A percentile compares a stretch with the other conserved stretches of the same genome.
Conservation (phyloP, 176 grass and related monocot genomes). For the Carex parvula region DNA sequence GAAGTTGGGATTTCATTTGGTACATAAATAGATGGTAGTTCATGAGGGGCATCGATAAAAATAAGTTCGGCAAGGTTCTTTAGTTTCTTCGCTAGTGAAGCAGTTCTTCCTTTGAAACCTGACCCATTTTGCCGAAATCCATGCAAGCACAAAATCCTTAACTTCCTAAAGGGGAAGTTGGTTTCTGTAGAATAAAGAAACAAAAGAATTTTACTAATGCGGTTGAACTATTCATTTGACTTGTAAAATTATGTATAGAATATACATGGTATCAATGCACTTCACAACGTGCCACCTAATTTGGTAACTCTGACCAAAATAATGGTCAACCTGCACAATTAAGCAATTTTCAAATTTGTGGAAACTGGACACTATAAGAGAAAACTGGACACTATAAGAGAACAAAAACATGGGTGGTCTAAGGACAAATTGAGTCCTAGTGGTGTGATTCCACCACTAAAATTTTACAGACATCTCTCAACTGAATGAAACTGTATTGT, state of each 20-base stretch:
- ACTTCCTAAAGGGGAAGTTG: constrained; percentile 35
- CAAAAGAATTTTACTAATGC: neutral
- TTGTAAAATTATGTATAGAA: neutral
- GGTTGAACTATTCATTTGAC: neutral
- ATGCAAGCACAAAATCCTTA: constrained; percentile 90
- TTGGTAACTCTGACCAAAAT: neutral
- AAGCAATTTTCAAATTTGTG: no score
- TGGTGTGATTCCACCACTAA: neutral
- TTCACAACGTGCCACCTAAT: neutral
- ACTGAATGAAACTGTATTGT: neutral
- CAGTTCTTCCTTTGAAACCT: constrained; percentile 88
- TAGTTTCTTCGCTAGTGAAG: constrained; percentile 80
- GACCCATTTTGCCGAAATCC: constrained; percentile 92
- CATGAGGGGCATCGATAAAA: constrained; percentile 77
- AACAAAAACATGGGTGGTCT: neutral
- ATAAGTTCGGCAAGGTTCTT: constrained; percentile 68
- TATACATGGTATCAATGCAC: neutral
- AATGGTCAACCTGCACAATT: neutral
- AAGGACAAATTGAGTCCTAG: neutral
- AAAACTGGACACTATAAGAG: neutral
- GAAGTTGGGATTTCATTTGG: constrained; percentile 24
- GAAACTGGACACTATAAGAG: no score
- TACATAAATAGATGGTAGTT: constrained; percentile 69
- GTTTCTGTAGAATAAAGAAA: constrained; percentile 38
- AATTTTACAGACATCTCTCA: neutral